Conservation (phyloP, 495 filamentous ascomycete species). For the Daldinia loculata region DNA sequence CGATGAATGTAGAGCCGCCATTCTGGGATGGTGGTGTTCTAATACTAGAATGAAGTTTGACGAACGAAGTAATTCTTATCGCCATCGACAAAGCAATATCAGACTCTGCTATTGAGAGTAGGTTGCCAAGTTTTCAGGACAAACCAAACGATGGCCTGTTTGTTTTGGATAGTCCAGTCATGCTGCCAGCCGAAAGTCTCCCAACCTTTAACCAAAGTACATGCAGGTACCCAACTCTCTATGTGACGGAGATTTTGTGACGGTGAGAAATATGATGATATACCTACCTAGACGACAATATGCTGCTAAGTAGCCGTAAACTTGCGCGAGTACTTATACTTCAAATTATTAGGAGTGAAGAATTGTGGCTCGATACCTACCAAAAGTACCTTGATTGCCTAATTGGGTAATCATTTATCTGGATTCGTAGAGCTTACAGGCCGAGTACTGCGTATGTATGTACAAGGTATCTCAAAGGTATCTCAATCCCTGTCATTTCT, state of each 20-base stretch:
- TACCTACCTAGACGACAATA: not conserved
- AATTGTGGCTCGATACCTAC: not conserved
- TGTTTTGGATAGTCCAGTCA: not conserved
- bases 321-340: no score
- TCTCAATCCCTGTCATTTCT: not conserved
- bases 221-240: no score
- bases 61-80: no score
- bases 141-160: no score
- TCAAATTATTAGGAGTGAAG: not conserved
- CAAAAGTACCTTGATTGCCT: not conserved
- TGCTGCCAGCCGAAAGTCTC: not conserved
- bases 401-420: not conserved
- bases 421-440: conserved; percentile 2
- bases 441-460: not conserved
- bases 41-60: no score
- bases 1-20: no score
- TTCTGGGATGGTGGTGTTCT: no score
- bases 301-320: no score
- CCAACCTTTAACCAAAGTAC: no score
- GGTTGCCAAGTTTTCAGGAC: no score
- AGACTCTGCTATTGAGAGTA: no score
- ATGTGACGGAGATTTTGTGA: not conserved
- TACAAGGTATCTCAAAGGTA: not conserved
- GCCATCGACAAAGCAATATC: no score
- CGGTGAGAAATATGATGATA: not conserved